Base-by-base conservation (phyloP, 176 grass and related monocot genomes). In the Lolium rigidum region DNA sequence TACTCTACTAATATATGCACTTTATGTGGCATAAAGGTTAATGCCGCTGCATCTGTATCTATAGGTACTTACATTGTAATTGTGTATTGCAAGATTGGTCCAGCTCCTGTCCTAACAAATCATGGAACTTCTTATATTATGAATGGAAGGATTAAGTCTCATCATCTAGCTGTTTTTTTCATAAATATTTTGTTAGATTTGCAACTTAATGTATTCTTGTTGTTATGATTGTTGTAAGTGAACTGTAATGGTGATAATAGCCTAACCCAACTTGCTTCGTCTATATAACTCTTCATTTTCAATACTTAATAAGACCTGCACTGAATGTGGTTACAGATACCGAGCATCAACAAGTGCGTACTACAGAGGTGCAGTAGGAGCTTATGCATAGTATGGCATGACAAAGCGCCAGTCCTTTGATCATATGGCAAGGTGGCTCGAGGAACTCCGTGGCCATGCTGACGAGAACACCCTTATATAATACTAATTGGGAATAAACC, bases 341-440 rank as follows among this genome's bases (percentile, higher is more conserved):
- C 84, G 90, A 80, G 90, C 90, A 16, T 80, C 89, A 50, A 92
- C 90, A 84, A 89, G 84, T 21, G 90, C 90, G 7, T 92, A 89
- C 75, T 89, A 92, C 84, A 82, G 90, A 86, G 90, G 90, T 46
- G 90, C 90, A 76, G 79, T 92, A 11, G 90, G 90, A 70, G 90
- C 90, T 52, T 86, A 43, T 84, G 91, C 59, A 35, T 92, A 15
- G 87, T 87, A 11, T 81, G 81, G 87, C 75, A 92, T 92, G 25
- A 92, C 91, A 77, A 92, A 92, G 84, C 84, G 77, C 11, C 87
- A 92, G 52, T 90, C 84, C 24, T 92, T 92, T 46, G 87, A 92
- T 64, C 91, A 92, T 81, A 82, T 87, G 47, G 54, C 76, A 15
- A 83, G 77, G 70, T 90, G 91, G 87, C 76, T 92, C 4, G 28